A percentile compares a stretch with the other conserved stretches of the same genome.
These are phyloP conservation scores for Amorphotheca resinae DNA, from an alignment of 495 filamentous ascomycete species.

Conservation along the genomic window DNA sequence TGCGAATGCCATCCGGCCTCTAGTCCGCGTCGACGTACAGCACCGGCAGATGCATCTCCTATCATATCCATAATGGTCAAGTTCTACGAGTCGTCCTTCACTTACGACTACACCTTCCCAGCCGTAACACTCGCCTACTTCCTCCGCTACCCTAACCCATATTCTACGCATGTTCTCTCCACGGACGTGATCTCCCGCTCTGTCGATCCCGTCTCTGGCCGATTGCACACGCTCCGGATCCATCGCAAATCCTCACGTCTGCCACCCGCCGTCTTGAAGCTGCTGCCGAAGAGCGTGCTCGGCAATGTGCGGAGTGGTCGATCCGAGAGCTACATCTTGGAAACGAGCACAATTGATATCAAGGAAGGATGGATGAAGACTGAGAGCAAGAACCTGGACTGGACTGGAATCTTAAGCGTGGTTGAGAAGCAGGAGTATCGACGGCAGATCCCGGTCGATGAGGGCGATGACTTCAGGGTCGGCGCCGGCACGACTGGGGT, in stretches of 20 bases:
- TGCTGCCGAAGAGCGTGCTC: slow-evolving; percentile 56
- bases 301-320: slow-evolving; percentile 53
- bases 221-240: slow-evolving; percentile 75
- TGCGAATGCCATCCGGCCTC: too few relatives aligned
- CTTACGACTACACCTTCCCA: slow-evolving; percentile 85
- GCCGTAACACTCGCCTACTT: slow-evolving; percentile 94
- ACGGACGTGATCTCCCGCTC: slow-evolving; percentile 87
- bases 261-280: slow-evolving; percentile 66
- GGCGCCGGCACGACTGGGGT: slow-evolving; percentile 59
- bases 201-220: slow-evolving; percentile 60
- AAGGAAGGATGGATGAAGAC: slow-evolving; percentile 81
- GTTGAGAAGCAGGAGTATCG: slow-evolving; percentile 75
- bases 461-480: slow-evolving; percentile 22
- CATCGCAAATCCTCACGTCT: slow-evolving; percentile 91
- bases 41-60: slow-evolving; percentile 13
- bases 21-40: too few relatives aligned
- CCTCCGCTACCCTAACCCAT: slow-evolving; percentile 97
- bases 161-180: slow-evolving; percentile 85
- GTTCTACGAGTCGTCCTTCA: slow-evolving; percentile 78
- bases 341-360: slow-evolving; percentile 80
- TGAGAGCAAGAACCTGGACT: slow-evolving; percentile 75
- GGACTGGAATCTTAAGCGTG: slow-evolving; percentile 84
- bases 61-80: slow-evolving; percentile 47
- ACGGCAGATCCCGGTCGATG: slow-evolving; percentile 6
- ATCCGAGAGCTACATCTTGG: slow-evolving; percentile 79